Evolutionary conservation across 2,329 filamentous ascomycete genomes (phyloP).

Genomic region (Emmonsia crescens): DNA sequence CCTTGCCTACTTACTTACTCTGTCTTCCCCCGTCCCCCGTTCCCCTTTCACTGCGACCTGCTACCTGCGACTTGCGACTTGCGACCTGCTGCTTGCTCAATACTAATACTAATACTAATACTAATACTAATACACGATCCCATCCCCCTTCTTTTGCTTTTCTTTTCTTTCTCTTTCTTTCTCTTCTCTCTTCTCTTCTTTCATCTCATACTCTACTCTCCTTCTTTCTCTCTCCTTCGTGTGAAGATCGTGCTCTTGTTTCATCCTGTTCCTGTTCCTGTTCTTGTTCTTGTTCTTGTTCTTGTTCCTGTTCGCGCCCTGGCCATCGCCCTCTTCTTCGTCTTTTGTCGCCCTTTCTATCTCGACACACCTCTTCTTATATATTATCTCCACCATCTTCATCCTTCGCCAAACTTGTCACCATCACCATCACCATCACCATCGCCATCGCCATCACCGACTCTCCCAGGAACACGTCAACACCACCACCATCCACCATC

Average conservation of each 20-base stretch:
- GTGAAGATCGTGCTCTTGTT: background rate
- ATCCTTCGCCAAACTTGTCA: no score
- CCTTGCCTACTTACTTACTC: background rate
- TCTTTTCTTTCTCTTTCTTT: constrained; percentile 3
- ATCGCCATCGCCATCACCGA: background rate
- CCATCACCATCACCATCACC: background rate
- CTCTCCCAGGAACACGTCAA: background rate
- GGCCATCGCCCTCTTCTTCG: background rate
- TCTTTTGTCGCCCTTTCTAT: background rate
- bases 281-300: background rate
- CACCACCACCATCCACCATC: background rate
- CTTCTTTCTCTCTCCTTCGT: background rate
- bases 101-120: no score
- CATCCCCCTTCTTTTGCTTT: constrained; percentile 6
- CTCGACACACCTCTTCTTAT: background rate
- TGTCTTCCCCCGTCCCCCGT: background rate
- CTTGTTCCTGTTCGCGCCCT: background rate
- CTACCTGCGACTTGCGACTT: background rate
- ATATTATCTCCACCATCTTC: constrained; percentile 2
- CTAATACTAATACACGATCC: constrained; percentile 7
- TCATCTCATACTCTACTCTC: constrained; percentile 5
- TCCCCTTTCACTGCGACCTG: background rate
- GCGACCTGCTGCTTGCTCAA: constrained; percentile 8
- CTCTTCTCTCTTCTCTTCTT: constrained; percentile 6
- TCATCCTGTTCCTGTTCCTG: background rate